Conservation (phyloP, 208 protist species). For the Endotrypanum monterogeii region DNA sequence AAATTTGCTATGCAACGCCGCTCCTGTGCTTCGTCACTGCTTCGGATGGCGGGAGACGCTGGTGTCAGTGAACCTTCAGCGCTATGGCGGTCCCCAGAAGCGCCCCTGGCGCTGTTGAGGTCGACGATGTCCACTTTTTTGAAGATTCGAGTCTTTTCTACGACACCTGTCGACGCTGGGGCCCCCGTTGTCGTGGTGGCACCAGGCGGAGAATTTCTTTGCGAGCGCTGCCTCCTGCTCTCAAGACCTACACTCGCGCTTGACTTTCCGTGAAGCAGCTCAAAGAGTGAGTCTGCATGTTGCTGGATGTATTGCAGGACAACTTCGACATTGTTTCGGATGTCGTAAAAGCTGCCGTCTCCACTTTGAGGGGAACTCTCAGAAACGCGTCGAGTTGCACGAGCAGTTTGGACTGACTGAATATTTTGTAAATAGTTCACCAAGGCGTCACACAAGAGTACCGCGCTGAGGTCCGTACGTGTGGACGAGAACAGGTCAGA, state of each 20-base stretch:
- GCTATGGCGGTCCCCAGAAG: background rate
- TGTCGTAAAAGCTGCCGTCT: background rate
- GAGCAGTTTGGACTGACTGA: background rate
- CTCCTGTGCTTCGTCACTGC: constrained; percentile 10
- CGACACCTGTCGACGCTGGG: background rate
- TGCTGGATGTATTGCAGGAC: constrained; percentile 20
- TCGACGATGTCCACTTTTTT: background rate
- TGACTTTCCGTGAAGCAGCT: constrained; percentile 15
- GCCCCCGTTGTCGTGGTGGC: background rate
- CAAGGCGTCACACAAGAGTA: constrained; percentile 17
- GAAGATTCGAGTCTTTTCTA: background rate
- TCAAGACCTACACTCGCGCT: too few relatives aligned
- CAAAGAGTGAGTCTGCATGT: constrained; percentile 15
- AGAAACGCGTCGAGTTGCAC: background rate
- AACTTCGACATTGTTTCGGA: constrained; percentile 4
- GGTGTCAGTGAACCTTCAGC: background rate
- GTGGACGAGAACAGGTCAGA: constrained; percentile 15
- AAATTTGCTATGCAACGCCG: constrained; percentile 25
- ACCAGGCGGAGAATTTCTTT: background rate
- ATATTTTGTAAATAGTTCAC: constrained; percentile 29
- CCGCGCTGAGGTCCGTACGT: constrained; percentile 2
- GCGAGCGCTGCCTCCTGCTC: background rate
- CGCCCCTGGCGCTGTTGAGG: background rate
- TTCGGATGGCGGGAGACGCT: background rate
- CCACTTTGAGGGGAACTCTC: background rate